Conservation (phyloP, 345 rosid species). For the Sisymbrium altissimum region DNA sequence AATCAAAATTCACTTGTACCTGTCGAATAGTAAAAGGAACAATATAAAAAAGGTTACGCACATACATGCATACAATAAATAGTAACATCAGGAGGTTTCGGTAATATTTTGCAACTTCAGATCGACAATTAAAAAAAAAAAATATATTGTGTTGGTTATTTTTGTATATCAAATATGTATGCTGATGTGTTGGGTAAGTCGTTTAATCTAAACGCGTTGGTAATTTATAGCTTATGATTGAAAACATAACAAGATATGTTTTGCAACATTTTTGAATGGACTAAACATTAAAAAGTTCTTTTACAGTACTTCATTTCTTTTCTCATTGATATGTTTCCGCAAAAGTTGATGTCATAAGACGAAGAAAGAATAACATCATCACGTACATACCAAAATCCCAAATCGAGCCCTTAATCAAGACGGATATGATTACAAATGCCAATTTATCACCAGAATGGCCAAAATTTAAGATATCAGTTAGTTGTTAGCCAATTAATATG, state of each 20-base stretch:
- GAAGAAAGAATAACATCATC: conserved; percentile 3
- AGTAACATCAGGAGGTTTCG: background rate
- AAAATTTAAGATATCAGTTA: background rate
- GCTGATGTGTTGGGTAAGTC: background rate
- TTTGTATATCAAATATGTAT: background rate
- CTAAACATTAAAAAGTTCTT: background rate
- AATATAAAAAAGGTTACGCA: background rate
- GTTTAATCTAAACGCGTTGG: background rate
- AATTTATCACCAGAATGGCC: background rate
- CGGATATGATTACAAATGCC: background rate
- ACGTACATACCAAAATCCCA: background rate
- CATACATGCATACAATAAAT: background rate
- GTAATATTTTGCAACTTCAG: background rate
- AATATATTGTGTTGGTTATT: background rate
- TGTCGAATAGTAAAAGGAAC: background rate
- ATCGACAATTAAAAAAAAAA: too few relatives aligned
- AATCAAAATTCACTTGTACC: background rate
- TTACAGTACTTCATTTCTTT: too few relatives aligned
- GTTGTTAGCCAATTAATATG: background rate
- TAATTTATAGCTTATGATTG: background rate
- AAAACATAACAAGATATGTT: background rate
- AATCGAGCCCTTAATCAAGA: background rate
- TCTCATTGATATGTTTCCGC: background rate
- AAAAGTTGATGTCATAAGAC: background rate
- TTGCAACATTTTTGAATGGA: background rate